Percentiles rank a stretch among this genome's conserved stretches.
Evolutionary conservation across 176 grass and related monocot species (phyloP).

Genomic region (Metroxylon sagu): DNA sequence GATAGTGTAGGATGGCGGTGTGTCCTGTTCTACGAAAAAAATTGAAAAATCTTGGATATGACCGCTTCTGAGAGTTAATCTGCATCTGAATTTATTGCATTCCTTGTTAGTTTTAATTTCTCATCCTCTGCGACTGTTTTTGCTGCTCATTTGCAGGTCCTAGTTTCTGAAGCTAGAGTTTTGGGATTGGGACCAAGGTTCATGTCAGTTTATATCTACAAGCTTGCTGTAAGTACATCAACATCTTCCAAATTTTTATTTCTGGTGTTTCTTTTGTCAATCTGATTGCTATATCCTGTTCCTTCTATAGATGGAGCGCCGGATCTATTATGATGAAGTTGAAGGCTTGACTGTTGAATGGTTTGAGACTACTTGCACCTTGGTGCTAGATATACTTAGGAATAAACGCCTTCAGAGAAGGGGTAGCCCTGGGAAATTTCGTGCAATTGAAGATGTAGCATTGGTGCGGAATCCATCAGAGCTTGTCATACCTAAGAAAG

Average conservation of each 20-base stretch:
- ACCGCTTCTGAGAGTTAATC: too few relatives aligned
- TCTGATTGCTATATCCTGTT: neutral
- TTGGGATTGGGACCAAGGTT: constrained; percentile 87
- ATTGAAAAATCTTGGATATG: too few relatives aligned
- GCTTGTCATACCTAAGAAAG: constrained; percentile 25
- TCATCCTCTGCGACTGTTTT: neutral
- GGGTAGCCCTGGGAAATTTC: constrained; percentile 34
- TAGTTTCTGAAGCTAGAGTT: constrained; percentile 67
- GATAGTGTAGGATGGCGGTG: too few relatives aligned
- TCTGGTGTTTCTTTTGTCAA: constrained; percentile 19
- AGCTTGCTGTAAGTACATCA: constrained; percentile 52
- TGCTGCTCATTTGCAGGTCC: constrained; percentile 32
- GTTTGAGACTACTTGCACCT: constrained; percentile 69
- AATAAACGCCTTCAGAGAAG: constrained; percentile 40
- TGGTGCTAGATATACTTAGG: constrained; percentile 62
- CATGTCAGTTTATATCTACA: constrained; percentile 81
- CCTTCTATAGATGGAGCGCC: constrained; percentile 56
- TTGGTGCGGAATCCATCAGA: constrained; percentile 65
- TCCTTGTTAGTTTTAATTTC: too few relatives aligned
- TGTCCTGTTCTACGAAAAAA: too few relatives aligned
- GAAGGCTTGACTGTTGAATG: constrained; percentile 65
- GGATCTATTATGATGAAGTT: constrained; percentile 93
- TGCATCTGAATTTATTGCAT: too few relatives aligned
- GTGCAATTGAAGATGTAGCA: constrained; percentile 58
- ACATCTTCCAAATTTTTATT: neutral